A percentile compares a stretch with the other conserved stretches of the same genome.
These are phyloP conservation scores for Cercospora sp. DNA, from an alignment of 2,329 filamentous ascomycete species.

Conservation along the genomic window DNA sequence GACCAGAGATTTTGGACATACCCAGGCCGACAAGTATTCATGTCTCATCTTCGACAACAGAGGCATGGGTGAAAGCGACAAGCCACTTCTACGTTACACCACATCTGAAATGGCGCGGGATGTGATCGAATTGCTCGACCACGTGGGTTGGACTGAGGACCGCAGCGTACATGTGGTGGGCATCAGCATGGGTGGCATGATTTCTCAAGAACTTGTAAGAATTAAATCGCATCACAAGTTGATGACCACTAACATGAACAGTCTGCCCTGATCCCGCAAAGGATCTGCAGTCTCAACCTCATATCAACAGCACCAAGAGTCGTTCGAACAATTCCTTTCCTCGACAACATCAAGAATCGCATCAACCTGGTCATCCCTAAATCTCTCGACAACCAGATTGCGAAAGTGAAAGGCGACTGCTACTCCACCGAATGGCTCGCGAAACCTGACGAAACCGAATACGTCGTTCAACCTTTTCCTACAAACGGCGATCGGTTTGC, in stretches of 20 bases:
- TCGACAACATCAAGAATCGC: constrained; percentile 64
- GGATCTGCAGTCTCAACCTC: constrained; percentile 53
- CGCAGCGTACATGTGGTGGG: constrained; percentile 69
- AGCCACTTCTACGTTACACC: constrained; percentile 74
- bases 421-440: constrained; percentile 67
- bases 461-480: constrained; percentile 57
- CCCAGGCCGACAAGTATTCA: constrained; percentile 65
- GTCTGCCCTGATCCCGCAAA: constrained; percentile 47
- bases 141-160: constrained; percentile 66
- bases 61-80: constrained; percentile 78
- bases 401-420: constrained; percentile 63
- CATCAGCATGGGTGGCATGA: constrained; percentile 88
- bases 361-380: constrained; percentile 67
- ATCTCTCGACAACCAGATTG: constrained; percentile 65
- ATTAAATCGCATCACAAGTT: background rate
- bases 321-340: constrained; percentile 52
- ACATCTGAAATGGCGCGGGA: constrained; percentile 85
- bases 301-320: constrained; percentile 53
- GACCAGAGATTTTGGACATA: constrained; percentile 78
- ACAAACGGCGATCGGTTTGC: constrained; percentile 81
- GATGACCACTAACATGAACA: constrained; percentile 14
- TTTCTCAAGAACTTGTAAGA: constrained; percentile 74
- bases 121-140: constrained; percentile 66
- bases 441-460: constrained; percentile 57
- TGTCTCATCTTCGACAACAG: constrained; percentile 81